A percentile compares a stretch with the other conserved stretches of the same genome.
Evolutionary conservation across 2,329 filamentous ascomycete species (phyloP).

Genomic region (Curvularia sp.): DNA sequence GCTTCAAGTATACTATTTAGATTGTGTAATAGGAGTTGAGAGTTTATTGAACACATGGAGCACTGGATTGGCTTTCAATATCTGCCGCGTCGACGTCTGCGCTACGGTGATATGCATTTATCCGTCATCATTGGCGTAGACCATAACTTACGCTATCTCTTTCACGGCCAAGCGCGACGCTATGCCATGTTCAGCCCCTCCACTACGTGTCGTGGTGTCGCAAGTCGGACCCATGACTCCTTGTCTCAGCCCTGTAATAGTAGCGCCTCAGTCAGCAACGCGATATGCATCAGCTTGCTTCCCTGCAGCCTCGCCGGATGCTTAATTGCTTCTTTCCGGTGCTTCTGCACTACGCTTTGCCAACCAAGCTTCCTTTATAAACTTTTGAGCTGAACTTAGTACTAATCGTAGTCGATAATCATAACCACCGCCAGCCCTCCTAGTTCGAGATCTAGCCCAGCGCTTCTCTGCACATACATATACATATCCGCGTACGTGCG

Average conservation of each 20-base stretch:
- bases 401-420: conserved; percentile 16
- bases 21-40: too few relatives aligned
- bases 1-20: conserved; percentile 28
- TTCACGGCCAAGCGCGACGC: neutral
- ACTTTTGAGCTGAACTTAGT: neutral
- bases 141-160: neutral
- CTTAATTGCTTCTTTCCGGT: neutral
- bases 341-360: neutral
- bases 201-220: conserved; percentile 1
- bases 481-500: neutral
- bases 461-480: neutral
- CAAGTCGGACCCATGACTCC: conserved; percentile 6
- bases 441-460: neutral
- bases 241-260: conserved; percentile 15
- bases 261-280: conserved; percentile 18
- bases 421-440: neutral
- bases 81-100: too few relatives aligned
- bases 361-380: neutral
- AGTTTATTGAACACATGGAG: neutral
- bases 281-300: conserved; percentile 15
- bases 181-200: conserved; percentile 5
- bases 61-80: neutral
- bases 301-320: conserved; percentile 7
- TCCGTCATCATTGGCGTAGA: too few relatives aligned
- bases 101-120: neutral